phyloP scores from a whole-genome alignment of 257 asterid species.

The Lycium ferocissimum region DNA sequence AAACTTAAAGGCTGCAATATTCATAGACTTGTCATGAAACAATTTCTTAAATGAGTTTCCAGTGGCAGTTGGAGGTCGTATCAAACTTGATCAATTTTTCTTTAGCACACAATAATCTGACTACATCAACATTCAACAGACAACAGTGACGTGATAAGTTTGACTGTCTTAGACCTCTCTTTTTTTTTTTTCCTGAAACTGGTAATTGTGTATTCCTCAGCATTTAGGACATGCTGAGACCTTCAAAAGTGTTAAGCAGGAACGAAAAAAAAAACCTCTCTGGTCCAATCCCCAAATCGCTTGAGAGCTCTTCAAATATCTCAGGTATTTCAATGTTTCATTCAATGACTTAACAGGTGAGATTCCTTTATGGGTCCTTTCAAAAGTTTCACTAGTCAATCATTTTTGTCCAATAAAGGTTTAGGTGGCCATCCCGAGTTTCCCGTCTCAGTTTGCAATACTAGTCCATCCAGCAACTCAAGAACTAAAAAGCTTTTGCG shows the following conservation, averaged over 20 bases:
- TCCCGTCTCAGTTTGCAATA: slow-evolving; percentile 36
- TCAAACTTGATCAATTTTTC: slow-evolving; percentile 16
- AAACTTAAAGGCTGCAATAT: slow-evolving; percentile 27
- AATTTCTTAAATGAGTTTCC: slow-evolving; percentile 35
- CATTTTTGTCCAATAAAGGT: slow-evolving; percentile 35
- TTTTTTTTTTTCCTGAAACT: too few relatives aligned
- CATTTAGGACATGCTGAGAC: too few relatives aligned
- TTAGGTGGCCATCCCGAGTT: slow-evolving; percentile 43
- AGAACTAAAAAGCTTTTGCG: slow-evolving; percentile 5
- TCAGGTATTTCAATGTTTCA: slow-evolving; percentile 39
- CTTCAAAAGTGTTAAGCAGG: too few relatives aligned
- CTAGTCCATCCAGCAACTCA: not conserved
- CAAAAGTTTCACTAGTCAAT: slow-evolving; percentile 34
- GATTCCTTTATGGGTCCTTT: slow-evolving; percentile 43
- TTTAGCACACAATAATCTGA: not conserved
- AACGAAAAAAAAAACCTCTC: too few relatives aligned
- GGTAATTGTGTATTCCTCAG: too few relatives aligned
- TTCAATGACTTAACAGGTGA: slow-evolving; percentile 40
- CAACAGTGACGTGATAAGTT: too few relatives aligned
- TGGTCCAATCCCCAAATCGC: not conserved
- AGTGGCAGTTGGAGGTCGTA: slow-evolving; percentile 27
- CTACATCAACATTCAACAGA: too few relatives aligned
- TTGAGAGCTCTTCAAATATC: not conserved
- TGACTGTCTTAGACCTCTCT: too few relatives aligned
- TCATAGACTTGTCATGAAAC: slow-evolving; percentile 40